Conservation (phyloP, 257 asterid species). For the Ilex aquifolium region DNA sequence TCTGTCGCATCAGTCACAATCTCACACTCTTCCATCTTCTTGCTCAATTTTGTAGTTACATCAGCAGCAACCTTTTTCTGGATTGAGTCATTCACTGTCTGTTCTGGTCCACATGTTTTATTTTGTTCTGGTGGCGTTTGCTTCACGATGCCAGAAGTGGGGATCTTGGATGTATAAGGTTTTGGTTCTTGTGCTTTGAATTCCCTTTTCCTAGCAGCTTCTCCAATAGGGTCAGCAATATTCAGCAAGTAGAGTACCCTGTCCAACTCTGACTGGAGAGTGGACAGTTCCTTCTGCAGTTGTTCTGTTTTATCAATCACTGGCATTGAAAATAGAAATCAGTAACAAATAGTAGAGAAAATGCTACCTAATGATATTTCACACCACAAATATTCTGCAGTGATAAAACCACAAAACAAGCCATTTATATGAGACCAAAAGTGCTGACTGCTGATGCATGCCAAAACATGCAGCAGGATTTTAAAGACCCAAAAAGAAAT, state of each 20-base stretch:
- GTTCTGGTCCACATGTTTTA: constrained; percentile 26
- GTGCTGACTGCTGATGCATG: too few species aligned
- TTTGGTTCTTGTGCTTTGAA: constrained; percentile 37
- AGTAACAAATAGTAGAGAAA: not conserved
- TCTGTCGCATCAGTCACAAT: constrained; percentile 21
- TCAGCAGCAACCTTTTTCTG: constrained; percentile 24
- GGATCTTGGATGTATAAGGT: constrained; percentile 9
- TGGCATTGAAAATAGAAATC: constrained; percentile 31
- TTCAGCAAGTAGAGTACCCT: constrained; percentile 78
- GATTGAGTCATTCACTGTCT: constrained; percentile 17
- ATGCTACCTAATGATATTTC: constrained; percentile 5
- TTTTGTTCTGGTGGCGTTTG: constrained; percentile 21
- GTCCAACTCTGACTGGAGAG: constrained; percentile 75
- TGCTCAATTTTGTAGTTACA: constrained; percentile 32
- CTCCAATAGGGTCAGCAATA: constrained; percentile 94
- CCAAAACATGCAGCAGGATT: too few species aligned
- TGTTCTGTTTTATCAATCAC: constrained; percentile 58
- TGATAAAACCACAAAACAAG: constrained; percentile 1
- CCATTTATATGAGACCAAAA: too few species aligned
- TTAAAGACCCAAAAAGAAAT: too few species aligned
- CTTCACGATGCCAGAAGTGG: constrained; percentile 21
- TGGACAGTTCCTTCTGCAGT: constrained; percentile 48
- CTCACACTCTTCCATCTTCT: constrained; percentile 29
- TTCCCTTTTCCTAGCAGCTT: constrained; percentile 68
- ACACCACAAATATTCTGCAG: not conserved